These are phyloP conservation scores for Aureobasidium pullulans DNA, from an alignment of 2,329 filamentous ascomycete species.

Conservation along the genomic window DNA sequence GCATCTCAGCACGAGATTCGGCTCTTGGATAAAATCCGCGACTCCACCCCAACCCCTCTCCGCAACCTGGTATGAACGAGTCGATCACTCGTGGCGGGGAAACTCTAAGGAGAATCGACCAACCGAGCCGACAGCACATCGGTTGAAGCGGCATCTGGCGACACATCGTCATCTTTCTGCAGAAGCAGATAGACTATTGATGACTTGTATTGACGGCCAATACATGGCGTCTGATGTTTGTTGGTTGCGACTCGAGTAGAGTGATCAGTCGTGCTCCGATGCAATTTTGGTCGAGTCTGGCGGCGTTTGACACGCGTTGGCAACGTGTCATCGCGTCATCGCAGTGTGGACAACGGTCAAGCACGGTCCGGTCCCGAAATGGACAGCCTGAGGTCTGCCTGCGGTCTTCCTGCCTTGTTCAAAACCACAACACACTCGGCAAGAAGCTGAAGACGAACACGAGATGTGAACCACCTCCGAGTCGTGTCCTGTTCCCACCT, in stretches of 20 bases:
- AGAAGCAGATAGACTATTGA: neutral
- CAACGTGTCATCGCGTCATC: neutral
- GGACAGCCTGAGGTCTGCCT: no score
- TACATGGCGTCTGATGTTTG: neutral
- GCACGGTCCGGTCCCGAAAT: no score
- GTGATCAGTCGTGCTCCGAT: no score
- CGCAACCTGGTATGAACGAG: constrained; percentile 3
- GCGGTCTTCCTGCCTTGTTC: no score
- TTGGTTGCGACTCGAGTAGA: no score
- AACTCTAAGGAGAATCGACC: neutral
- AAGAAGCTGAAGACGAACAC: no score
- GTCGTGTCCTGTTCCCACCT: no score
- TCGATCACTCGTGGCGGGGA: constrained; percentile 8
- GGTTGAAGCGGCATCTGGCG: neutral
- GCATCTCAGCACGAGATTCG: neutral
- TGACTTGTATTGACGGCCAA: no score
- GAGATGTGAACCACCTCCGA: no score
- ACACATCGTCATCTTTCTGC: no score
- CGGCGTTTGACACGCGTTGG: neutral
- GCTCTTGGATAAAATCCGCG: neutral
- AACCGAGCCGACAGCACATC: neutral
- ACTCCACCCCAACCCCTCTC: constrained; percentile 8
- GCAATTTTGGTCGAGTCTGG: no score
- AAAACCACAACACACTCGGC: no score
- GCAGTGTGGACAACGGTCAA: neutral